Percentiles rank a stretch among this genome's conserved stretches.
Evolutionary conservation across 345 rosid species (phyloP).

Genomic region (Nephelium lappaceum): DNA sequence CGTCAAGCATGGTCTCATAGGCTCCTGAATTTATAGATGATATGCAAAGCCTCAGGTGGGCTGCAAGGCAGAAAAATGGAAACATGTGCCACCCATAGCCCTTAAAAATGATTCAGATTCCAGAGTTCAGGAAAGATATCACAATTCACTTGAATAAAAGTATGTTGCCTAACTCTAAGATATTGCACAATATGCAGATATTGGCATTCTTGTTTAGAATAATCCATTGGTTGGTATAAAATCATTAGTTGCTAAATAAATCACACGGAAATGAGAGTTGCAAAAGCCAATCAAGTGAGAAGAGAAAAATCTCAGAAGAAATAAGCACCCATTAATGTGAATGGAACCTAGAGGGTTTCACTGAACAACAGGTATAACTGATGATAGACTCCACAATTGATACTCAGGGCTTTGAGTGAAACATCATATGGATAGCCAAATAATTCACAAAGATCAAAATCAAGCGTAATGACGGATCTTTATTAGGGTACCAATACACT

Average conservation of each 20-base stretch:
- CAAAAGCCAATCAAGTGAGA: neutral
- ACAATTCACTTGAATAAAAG: neutral
- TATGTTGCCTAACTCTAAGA: neutral
- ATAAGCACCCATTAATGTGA: neutral
- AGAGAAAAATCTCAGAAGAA: neutral
- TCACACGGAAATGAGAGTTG: neutral
- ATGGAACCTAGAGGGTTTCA: too few species aligned
- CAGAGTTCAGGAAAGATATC: neutral
- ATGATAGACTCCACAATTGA: too few species aligned
- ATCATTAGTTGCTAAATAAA: neutral
- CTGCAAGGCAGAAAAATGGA: neutral
- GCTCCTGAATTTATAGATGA: neutral
- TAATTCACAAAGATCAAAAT: too few species aligned
- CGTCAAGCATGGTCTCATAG: neutral
- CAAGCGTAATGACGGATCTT: too few species aligned
- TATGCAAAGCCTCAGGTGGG: neutral
- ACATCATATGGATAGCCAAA: too few species aligned
- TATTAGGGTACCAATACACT: too few species aligned
- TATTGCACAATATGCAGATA: neutral
- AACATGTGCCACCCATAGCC: neutral
- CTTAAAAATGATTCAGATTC: neutral
- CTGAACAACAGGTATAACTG: too few species aligned
- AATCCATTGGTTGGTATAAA: neutral
- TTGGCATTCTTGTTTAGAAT: neutral
- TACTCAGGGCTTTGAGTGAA: too few species aligned